Conservation (phyloP, 306 rosid genomes). For the Acacia crassicarpa region DNA sequence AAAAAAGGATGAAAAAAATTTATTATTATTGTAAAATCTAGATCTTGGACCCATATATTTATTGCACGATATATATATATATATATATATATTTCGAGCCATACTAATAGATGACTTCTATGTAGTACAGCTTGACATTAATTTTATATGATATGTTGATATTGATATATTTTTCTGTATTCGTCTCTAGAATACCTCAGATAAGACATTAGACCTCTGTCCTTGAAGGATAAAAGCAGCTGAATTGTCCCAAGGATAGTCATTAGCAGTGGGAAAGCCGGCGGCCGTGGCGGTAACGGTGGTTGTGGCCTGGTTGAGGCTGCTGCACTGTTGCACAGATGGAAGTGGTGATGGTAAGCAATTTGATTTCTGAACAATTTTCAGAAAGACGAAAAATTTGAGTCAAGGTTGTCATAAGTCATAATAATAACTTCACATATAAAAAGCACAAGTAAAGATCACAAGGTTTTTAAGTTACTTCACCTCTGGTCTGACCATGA, state of each 20-base stretch:
- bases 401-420: not conserved
- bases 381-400: slow-evolving; percentile 2
- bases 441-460: slow-evolving; percentile 1
- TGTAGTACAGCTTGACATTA: not conserved
- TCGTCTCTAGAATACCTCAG: slow-evolving; percentile 43
- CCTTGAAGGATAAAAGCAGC: slow-evolving; percentile 48
- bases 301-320: slow-evolving; percentile 46
- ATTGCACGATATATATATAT: not conserved
- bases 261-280: slow-evolving; percentile 32
- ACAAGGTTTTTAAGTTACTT: not conserved
- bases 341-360: slow-evolving; percentile 41
- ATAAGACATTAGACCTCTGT: slow-evolving; percentile 46
- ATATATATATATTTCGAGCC: not conserved
- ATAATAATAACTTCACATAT: not conserved
- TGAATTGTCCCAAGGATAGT: slow-evolving; percentile 47
- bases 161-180: not conserved
- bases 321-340: slow-evolving; percentile 48
- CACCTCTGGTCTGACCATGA: slow-evolving; percentile 69
- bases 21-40: not conserved
- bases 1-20: not conserved
- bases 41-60: not conserved
- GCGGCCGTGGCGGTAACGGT: not conserved
- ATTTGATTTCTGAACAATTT: slow-evolving; percentile 45
- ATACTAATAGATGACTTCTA: not conserved
- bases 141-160: not conserved